Conservation (phyloP, 148 eudicot species). For the Rheum nobile region DNA sequence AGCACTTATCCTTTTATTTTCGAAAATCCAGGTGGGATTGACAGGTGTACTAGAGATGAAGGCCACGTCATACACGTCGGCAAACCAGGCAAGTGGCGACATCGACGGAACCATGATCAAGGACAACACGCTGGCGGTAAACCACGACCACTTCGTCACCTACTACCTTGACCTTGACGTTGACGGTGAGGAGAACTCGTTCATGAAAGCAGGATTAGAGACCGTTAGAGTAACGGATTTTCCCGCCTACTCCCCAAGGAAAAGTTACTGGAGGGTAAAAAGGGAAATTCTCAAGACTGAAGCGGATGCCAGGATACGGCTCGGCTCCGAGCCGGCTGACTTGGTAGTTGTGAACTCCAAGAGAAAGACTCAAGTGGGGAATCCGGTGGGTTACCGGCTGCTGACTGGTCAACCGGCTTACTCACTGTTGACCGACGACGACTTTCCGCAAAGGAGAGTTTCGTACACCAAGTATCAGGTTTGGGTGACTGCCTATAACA, state of each 20-base stretch:
- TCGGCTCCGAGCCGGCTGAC: conserved; percentile 36
- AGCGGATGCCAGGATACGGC: conserved; percentile 29
- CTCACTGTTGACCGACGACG: conserved; percentile 39
- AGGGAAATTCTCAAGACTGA: conserved; percentile 33
- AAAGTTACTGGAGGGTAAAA: conserved; percentile 63
- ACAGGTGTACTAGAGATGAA: conserved; percentile 72
- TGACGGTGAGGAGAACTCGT: conserved; percentile 35
- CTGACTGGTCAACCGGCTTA: conserved; percentile 41
- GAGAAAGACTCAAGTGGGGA: conserved; percentile 57
- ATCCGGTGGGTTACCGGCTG: conserved; percentile 52
- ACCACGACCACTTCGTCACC: conserved; percentile 81
- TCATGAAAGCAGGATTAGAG: conserved; percentile 25
- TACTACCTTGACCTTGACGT: conserved; percentile 55
- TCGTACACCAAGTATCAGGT: conserved; percentile 66
- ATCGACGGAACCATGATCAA: conserved; percentile 53
- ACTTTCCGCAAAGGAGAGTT: conserved; percentile 59
- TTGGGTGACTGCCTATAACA: conserved; percentile 61
- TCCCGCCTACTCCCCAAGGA: conserved; percentile 34
- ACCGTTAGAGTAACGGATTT: conserved; percentile 7
- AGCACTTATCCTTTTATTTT: background rate
- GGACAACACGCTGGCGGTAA: conserved; percentile 37
- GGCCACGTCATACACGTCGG: conserved; percentile 38
- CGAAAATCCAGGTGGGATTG: conserved; percentile 42
- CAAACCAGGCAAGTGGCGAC: conserved; percentile 16
- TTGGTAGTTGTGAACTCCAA: conserved; percentile 38